A percentile compares a stretch with the other conserved stretches of the same genome.
Evolutionary conservation across 495 filamentous ascomycete species (phyloP).

Genomic region (Jackrogersella minutella): DNA sequence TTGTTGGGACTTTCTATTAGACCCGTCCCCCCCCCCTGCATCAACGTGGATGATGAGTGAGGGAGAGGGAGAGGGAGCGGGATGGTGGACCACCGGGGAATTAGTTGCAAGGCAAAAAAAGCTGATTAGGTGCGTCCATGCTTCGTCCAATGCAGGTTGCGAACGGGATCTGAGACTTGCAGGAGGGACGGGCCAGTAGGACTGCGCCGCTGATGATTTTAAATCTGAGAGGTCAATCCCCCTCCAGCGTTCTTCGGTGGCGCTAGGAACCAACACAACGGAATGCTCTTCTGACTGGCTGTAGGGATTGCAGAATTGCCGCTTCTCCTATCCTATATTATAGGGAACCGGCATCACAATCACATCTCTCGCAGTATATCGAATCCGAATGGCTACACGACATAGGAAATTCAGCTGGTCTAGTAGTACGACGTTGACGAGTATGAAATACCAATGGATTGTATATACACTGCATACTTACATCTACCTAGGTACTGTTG

Average conservation of each 20-base stretch:
- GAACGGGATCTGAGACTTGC: constrained; percentile 34
- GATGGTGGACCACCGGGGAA: constrained; percentile 20
- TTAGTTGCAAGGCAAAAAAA: constrained; percentile 25
- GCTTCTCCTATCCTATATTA: constrained; percentile 6
- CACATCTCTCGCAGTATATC: constrained; percentile 7
- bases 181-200: constrained; percentile 28
- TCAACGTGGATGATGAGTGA: constrained; percentile 30
- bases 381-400: constrained; percentile 28
- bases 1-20: constrained; percentile 9
- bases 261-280: constrained; percentile 17
- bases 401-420: constrained; percentile 25
- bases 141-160: constrained; percentile 17
- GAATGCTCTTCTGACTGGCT: constrained; percentile 29
- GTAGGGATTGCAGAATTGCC: constrained; percentile 16
- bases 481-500: not conserved
- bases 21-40: constrained; percentile 16
- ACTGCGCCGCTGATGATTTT: constrained; percentile 18
- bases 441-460: constrained; percentile 3
- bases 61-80: constrained; percentile 18
- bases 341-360: constrained; percentile 14
- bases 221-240: constrained; percentile 29
- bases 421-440: constrained; percentile 6
- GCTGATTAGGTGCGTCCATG: not conserved
- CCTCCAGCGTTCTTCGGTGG: constrained; percentile 3
- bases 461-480: not conserved